Base-by-base conservation (phyloP, 352 stramenopile species). In the Peronospora farinosa region DNA sequence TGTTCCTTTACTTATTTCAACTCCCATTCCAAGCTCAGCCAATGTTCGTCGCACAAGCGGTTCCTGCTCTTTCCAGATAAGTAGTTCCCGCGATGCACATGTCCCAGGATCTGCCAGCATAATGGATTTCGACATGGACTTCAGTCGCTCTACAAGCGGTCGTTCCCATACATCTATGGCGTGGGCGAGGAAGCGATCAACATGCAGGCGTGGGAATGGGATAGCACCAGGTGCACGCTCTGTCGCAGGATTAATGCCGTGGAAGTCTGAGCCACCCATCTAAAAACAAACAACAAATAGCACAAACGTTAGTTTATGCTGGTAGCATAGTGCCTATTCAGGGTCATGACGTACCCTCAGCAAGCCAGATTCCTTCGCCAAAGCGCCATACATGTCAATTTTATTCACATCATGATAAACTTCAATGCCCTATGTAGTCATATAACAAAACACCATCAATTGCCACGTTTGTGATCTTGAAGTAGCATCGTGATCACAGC, bases 231-330 rank as follows among this genome's bases (percentile, higher is more conserved):
- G 82, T 5, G 74, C 65, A 45, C 72, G 69, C 60, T 93, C 82
- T 1, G 66, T 85, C 7, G 52, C 74, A 5, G 74, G 63, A 19
- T 93, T 74, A 51, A 91, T 91, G 21, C 79, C 82, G 45, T 93
- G 82, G 45, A 89, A 93, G 49, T 91, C 78, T n/a, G 82, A 90
- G 1, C 79, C 82, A 40, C 82, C 82, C 44, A 88, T 61, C 81
- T 92, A 39, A 31, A 16, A 16, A 54, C 15, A n/a, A 41, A n/a
- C n/a, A 21, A 60, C 36, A 28, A 8, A 37, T 46, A 39, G 2
- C 13, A 38, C 9, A 48, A 42, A 23, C 2, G 21, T 56, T 30
- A 56, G 40, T 36, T 23, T 23, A 12, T 23, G 36, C n/a, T 15
- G 16, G 7, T 11, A 19, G 13, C 1, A 23, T 27, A 36, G 44